Evolutionary conservation across 495 filamentous ascomycete genomes (phyloP).

Genomic region (Pyronema omphalodes): DNA sequence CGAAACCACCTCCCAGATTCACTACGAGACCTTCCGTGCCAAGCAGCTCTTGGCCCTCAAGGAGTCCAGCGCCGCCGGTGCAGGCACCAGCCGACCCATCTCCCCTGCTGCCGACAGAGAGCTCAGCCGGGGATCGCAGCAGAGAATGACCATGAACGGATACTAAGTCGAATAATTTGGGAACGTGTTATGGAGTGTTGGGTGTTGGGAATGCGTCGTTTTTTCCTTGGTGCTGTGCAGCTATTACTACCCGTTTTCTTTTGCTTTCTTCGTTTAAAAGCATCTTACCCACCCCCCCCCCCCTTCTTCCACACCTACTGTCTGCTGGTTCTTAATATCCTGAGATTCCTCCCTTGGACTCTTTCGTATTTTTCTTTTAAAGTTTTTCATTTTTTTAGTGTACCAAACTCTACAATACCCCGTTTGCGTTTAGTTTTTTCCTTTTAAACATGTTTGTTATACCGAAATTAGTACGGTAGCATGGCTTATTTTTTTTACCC

Average conservation of each 20-base stretch:
- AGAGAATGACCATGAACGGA: slow-evolving; percentile 95
- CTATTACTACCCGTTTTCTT: slow-evolving; percentile 1
- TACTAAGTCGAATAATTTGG: slow-evolving; percentile 7
- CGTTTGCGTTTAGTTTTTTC: no score
- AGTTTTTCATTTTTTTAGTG: no score
- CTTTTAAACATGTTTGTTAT: no score
- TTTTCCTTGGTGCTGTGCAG: background rate
- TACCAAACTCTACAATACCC: no score
- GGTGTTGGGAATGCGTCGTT: background rate
- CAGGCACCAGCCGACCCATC: slow-evolving; percentile 73
- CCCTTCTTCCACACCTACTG: no score
- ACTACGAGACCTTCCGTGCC: slow-evolving; percentile 99
- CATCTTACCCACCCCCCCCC: background rate
- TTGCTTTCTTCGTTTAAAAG: slow-evolving; percentile 1
- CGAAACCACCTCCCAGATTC: slow-evolving; percentile 99
- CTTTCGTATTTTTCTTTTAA: no score
- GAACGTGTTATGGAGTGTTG: background rate
- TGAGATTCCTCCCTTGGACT: no score
- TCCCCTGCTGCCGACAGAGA: slow-evolving; percentile 85
- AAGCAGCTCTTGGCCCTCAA: slow-evolving; percentile 96
- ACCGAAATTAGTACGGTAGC: no score
- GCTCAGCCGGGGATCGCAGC: slow-evolving; percentile 88
- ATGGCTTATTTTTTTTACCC: no score
- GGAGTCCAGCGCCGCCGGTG: slow-evolving; percentile 77
- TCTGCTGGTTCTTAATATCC: background rate